A percentile compares a stretch with the other conserved stretches of the same genome.
These are phyloP conservation scores for Apiospora hydei DNA, from an alignment of 2,329 filamentous ascomycete species.

Conservation along the genomic window DNA sequence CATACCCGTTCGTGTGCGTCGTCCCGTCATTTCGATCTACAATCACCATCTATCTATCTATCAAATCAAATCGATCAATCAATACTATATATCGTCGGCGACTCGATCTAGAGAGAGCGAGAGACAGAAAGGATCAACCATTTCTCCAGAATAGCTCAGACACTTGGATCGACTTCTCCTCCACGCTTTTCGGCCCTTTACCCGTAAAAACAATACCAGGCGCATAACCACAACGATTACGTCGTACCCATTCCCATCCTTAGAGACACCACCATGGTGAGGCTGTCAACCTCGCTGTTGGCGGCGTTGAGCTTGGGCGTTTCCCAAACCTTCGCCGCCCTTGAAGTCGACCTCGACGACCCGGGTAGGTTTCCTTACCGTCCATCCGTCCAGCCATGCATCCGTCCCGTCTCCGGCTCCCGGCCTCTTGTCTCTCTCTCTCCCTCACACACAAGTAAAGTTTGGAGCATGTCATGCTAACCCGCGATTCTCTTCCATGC, in stretches of 20 bases:
- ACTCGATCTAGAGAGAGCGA: background rate
- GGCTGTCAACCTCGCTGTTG: constrained; percentile 34
- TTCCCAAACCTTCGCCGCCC: constrained; percentile 35
- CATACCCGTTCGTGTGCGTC: background rate
- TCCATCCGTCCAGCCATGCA: background rate
- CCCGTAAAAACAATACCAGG: background rate
- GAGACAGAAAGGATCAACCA: background rate
- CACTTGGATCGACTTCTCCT: constrained; percentile 18
- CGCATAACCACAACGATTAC: background rate
- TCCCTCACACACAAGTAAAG: background rate
- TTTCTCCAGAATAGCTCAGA: constrained; percentile 11
- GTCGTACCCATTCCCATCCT: background rate
- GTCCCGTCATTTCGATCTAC: constrained; percentile 13
- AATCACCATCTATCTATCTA: background rate
- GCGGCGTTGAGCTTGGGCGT: constrained; percentile 37
- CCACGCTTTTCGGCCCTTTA: constrained; percentile 22
- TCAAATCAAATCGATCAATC: background rate
- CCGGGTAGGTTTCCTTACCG: constrained; percentile 34
- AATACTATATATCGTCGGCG: background rate
- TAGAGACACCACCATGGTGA: constrained; percentile 35
- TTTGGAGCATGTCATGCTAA: constrained; percentile 3
- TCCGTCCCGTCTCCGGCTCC: background rate
- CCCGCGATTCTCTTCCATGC: background rate
- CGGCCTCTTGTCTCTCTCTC: background rate
- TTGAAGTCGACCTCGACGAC: constrained; percentile 41